phyloP scores from a whole-genome alignment of 352 stramenopile species.

The Pythium monospermum region DNA sequence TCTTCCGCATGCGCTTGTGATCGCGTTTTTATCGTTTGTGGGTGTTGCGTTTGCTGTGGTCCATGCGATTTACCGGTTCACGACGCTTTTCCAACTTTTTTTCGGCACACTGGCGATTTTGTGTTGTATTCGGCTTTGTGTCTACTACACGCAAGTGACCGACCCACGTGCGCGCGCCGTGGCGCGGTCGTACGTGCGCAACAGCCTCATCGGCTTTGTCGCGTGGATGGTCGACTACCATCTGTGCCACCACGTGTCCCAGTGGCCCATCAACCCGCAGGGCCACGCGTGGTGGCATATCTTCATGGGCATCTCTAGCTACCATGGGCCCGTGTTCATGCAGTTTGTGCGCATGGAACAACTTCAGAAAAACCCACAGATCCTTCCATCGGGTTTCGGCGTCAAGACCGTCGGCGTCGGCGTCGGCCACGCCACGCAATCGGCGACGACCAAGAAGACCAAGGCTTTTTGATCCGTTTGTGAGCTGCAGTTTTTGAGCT shows the following conservation, averaged over 20 bases:
- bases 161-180: constrained; percentile 44
- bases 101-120: constrained; percentile 49
- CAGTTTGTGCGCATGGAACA: constrained; percentile 81
- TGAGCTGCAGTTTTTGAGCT: too few relatives aligned
- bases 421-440: too few relatives aligned
- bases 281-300: constrained; percentile 84
- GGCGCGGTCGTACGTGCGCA: constrained; percentile 22
- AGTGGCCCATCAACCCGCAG: constrained; percentile 67
- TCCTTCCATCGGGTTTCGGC: constrained; percentile 41
- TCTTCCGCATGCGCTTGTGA: constrained; percentile 31
- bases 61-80: constrained; percentile 71
- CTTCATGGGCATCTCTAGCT: constrained; percentile 73
- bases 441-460: constrained; percentile 19
- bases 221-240: constrained; percentile 84
- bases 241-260: constrained; percentile 48
- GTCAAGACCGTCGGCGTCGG: constrained; percentile 58
- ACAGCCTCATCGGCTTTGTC: constrained; percentile 53
- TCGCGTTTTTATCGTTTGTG: constrained; percentile 38
- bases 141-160: constrained; percentile 47
- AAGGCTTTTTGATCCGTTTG: too few relatives aligned
- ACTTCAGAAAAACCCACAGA: constrained; percentile 54
- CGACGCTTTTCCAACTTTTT: constrained; percentile 63
- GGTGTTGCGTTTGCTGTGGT: constrained; percentile 55
- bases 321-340: constrained; percentile 82
- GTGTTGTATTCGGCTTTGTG: constrained; percentile 36